Base-by-base conservation (phyloP, 1,284 basidiomycete species). In the Moesziomyces aphidis region DNA sequence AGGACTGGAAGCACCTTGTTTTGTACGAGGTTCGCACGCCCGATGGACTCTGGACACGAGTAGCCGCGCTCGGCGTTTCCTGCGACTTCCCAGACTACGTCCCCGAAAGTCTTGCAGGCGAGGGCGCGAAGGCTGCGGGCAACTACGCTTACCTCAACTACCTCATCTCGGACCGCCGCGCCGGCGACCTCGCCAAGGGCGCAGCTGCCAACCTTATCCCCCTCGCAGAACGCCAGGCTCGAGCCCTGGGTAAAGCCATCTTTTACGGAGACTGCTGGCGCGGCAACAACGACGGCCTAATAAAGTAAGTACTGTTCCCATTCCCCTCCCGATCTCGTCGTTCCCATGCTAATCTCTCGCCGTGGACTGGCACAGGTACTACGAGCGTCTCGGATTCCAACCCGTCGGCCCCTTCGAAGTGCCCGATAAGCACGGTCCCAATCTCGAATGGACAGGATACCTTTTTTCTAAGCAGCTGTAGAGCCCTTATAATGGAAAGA, bases 261-360 rank as follows among this genome's bases (percentile, higher is more conserved):
- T 50, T 73, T 22, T 70, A 61, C 39, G 70, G 62, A 2, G 74
- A 76, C 31, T 76, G 74, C 43, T 76, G 74, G 74, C 51, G 56
- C 13, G 70, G 74, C 28, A 76, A 76, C 51, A 39, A 47, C 3
- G 66, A 66, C 44, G 55, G 55, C 1, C 21, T 76, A 23, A 52
- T 76, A 11, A 63, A 44, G 73, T 76, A 22, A 60, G 73, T 56
- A 11, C 24, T 23, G 26, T 31, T 9, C 17, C 19, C 15, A 24
- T 28, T 34, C 24, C 45, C 10, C 1, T 28, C 1, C n/a, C 26
- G 0, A 26, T n/a, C 11, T 36, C 5, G 22, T n/a, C 8, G 15
- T 13, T 11, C 19, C 24, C 23, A 26, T 24, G 13, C 55, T 56
- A 4, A 9, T 21, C 36, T 23, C 34, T 9, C 15, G 1, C 19